Percentiles rank a stretch among this genome's conserved stretches.
Conservation (phyloP, 441 rosid genomes). For the Metrosideros polymorpha region DNA sequence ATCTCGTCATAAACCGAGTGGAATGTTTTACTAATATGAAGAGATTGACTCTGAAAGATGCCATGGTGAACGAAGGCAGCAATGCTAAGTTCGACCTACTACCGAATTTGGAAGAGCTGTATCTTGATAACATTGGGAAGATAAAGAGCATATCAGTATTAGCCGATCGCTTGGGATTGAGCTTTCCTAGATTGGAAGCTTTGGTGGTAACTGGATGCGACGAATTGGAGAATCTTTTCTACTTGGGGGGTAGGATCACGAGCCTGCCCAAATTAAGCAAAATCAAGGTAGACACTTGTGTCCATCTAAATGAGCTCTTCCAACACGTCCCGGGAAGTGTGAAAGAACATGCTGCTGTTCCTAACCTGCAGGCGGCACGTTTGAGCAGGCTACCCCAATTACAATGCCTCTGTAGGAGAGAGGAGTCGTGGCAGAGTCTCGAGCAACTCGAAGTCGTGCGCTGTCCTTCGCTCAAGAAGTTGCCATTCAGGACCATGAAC, state of each 20-base stretch:
- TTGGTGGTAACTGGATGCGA: neutral
- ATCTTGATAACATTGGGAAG: neutral
- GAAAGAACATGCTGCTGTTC: neutral
- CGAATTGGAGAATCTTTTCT: neutral
- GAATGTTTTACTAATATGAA: neutral
- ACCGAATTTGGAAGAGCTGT: neutral
- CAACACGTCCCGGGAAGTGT: neutral
- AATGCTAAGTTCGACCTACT: neutral
- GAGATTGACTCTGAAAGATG: neutral
- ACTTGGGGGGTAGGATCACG: neutral
- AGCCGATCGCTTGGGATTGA: neutral
- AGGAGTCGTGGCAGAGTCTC: neutral
- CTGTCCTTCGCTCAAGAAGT: neutral
- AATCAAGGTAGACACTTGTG: neutral
- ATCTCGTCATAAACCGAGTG: neutral
- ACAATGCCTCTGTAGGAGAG: neutral
- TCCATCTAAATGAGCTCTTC: neutral
- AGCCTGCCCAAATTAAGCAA: neutral
- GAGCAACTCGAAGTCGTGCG: neutral
- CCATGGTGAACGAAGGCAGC: neutral
- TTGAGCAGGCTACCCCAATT: neutral
- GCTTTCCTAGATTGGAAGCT: neutral
- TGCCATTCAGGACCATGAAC: neutral
- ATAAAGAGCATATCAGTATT: neutral
- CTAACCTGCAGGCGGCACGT: neutral